phyloP scores from a whole-genome alignment of 106 monocot species.

The Triglochin maritima region DNA sequence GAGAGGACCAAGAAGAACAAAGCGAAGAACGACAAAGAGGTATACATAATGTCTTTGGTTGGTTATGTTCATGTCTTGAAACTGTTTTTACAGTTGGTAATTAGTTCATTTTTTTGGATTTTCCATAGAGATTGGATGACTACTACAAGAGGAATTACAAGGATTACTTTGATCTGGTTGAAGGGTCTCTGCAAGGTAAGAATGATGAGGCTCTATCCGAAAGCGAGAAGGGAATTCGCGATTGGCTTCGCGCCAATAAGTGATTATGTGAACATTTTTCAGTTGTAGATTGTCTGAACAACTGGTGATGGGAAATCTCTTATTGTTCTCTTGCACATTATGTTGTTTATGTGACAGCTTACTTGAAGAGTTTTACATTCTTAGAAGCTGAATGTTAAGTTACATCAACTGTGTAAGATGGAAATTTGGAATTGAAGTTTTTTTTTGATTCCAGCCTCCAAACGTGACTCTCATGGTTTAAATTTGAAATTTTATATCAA shows the following conservation, averaged over 20 bases:
- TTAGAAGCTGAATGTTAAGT: too few species aligned
- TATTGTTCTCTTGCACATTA: not conserved
- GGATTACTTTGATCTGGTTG: conserved; percentile 77
- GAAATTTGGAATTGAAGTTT: too few species aligned
- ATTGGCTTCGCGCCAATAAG: conserved; percentile 71
- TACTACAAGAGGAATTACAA: conserved; percentile 82
- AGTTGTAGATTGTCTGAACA: too few species aligned
- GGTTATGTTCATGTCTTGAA: not conserved
- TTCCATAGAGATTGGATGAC: conserved; percentile 53
- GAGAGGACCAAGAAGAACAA: conserved; percentile 79
- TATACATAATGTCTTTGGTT: conserved; percentile 1
- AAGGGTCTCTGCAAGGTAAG: conserved; percentile 59
- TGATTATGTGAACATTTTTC: not conserved
- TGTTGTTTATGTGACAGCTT: too few species aligned
- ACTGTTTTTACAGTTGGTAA: not conserved
- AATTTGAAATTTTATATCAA: too few species aligned
- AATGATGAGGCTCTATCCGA: conserved; percentile 50
- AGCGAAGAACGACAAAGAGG: conserved; percentile 79
- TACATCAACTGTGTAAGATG: too few species aligned
- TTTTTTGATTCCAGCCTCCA: too few species aligned
- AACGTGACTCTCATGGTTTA: too few species aligned
- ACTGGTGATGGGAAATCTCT: too few species aligned
- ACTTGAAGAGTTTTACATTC: too few species aligned
- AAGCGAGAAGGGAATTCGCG: conserved; percentile 61
- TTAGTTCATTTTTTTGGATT: not conserved